Base-by-base conservation (phyloP, 371 early-diverging fungal genomes). In the Fennellomyces sp. region DNA sequence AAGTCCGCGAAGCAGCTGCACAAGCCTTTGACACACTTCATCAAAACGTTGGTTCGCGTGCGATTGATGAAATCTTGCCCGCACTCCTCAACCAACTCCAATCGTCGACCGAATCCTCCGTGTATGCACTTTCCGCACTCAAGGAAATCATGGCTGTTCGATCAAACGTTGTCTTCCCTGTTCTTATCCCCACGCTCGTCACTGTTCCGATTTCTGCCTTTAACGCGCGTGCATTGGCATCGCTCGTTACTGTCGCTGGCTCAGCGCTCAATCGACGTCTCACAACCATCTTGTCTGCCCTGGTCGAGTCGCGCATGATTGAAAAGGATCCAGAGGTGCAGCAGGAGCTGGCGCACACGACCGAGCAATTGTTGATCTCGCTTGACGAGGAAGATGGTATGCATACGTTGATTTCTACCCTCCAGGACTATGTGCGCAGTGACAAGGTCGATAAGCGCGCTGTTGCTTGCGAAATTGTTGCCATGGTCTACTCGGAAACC, bases 141-240 rank as follows among this genome's bases (percentile, higher is more conserved):
- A 95, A 95, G 76, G 95, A 96, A 70, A 91, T 98, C 42, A 97
- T 97, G 95, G 88, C 95, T 31, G 94, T 97, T 19, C 91, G 95
- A 13, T 91, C 94, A 63, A 91, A 91, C 63, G 94, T 94, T 11
- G 97, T 98, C 3, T 94, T 98, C 91, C 98, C 98, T 21, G 94
- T 95, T 27, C 81, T 97, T 51, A 94, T 97, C 58, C 97, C 97
- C 48, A 94, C 94, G 1, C 85, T 98, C 53, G 86, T 94, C 29
- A 70, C 88, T n/a, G 83, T 80, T 19, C 98, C 98, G 21, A 94
- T 98, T 57, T 86, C 89, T 17, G 83, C 85, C 12, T 95, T 95
- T 80, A 94, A 97, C 65, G 97, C 97, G 12, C 90, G 90, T 23
- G 96, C 97, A 1, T 72, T 98, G 58, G 90, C 89, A 2, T 88